Conservation (phyloP, 2,329 filamentous ascomycete genomes). For the Tolypocladium ophioglossoides region DNA sequence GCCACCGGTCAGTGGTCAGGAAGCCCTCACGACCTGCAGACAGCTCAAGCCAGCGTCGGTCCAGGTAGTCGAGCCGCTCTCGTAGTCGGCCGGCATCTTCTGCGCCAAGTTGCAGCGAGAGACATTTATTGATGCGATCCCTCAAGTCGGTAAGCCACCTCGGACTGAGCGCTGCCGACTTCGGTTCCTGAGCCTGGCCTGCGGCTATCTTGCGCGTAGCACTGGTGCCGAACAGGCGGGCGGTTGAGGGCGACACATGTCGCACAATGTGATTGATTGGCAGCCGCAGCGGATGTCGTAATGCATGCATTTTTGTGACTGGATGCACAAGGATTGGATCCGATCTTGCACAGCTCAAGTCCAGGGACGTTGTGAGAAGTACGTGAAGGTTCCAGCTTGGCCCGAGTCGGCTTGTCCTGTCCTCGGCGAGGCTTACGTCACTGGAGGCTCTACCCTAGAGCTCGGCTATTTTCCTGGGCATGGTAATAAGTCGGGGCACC, state of each 20-base stretch:
- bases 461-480: too few relatives aligned
- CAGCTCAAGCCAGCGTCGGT: conserved; percentile 55
- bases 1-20: conserved; percentile 46
- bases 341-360: not conserved
- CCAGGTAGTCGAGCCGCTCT: conserved; percentile 10
- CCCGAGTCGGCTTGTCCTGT: not conserved
- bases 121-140: conserved; percentile 8
- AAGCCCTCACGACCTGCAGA: conserved; percentile 68
- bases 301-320: not conserved
- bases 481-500: too few relatives aligned
- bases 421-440: not conserved
- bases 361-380: too few relatives aligned
- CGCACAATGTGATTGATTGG: not conserved
- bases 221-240: not conserved
- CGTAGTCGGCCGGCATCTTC: conserved; percentile 3
- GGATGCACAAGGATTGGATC: not conserved
- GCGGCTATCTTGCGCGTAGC: not conserved
- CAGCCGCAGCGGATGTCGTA: not conserved
- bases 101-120: not conserved
- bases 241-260: not conserved
- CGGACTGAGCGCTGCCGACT: conserved; percentile 7
- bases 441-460: not conserved
- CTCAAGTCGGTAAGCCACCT: conserved; percentile 18
- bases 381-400: not conserved
- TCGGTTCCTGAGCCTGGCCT: not conserved